A percentile compares a stretch with the other conserved stretches of the same genome.
Conservation (phyloP, 768 basidiomycete species). For the Neoboletus subvelutipes region DNA sequence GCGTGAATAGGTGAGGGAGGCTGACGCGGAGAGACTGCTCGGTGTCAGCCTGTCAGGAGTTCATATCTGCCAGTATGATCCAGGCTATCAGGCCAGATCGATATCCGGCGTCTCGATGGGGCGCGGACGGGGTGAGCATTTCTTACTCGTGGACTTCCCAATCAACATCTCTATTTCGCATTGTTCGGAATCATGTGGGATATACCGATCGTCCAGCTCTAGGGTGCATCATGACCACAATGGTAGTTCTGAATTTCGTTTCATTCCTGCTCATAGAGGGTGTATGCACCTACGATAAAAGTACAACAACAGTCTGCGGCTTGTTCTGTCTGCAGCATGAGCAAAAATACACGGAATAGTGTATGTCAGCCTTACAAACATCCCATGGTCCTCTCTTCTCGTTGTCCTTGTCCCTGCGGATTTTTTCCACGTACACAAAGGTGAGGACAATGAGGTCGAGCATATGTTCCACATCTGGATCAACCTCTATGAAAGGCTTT, state of each 20-base stretch:
- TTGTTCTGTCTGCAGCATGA: neutral
- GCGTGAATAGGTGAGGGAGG: slow-evolving; percentile 10
- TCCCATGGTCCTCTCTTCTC: too few relatives aligned
- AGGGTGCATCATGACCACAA: neutral
- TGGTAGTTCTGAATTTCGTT: too few relatives aligned
- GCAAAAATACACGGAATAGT: neutral
- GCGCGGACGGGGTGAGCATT: neutral
- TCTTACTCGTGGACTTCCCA: neutral
- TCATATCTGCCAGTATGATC: neutral
- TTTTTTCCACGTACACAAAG: too few relatives aligned
- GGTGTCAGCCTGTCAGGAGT: slow-evolving; percentile 17
- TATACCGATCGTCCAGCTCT: neutral
- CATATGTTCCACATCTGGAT: too few relatives aligned
- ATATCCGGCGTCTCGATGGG: slow-evolving; percentile 2
- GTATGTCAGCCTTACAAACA: slow-evolving; percentile 1
- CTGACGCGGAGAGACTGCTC: slow-evolving; percentile 16
- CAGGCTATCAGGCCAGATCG: slow-evolving; percentile 12
- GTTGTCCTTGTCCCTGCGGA: too few relatives aligned
- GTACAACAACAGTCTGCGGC: slow-evolving; percentile 4
- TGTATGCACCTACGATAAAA: slow-evolving; percentile 11
- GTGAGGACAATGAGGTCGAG: too few relatives aligned
- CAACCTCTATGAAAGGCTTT: too few relatives aligned
- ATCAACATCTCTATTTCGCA: too few relatives aligned
- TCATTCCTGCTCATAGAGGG: slow-evolving; percentile 4
- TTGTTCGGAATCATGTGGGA: neutral